phyloP scores from a whole-genome alignment of 1,139 yeast genomes.

The Sugiyamaella pinicola region DNA sequence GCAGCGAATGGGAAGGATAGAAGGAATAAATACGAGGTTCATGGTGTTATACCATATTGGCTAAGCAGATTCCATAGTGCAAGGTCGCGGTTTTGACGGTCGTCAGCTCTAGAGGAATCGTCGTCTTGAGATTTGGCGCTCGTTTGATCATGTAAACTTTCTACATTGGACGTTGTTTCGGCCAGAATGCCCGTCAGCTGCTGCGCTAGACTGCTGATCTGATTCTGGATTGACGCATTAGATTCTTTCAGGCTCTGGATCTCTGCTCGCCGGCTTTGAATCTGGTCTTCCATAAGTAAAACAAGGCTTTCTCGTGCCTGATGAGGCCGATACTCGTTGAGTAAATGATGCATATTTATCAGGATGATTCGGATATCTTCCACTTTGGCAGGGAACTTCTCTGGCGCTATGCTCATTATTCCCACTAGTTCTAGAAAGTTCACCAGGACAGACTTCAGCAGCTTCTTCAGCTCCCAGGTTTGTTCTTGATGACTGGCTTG shows the following conservation, averaged over 20 bases:
- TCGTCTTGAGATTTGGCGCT: conserved; percentile 32
- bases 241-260: conserved; percentile 33
- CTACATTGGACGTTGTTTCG: conserved; percentile 14
- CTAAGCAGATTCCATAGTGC: conserved; percentile 8
- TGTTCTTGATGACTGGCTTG: conserved; percentile 44
- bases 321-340: conserved; percentile 86
- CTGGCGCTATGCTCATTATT: conserved; percentile 67
- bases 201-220: conserved; percentile 32
- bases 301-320: conserved; percentile 83
- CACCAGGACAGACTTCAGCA: conserved; percentile 66
- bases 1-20: background rate
- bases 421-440: conserved; percentile 77
- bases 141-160: background rate
- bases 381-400: conserved; percentile 61
- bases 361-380: conserved; percentile 74
- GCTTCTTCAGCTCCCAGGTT: conserved; percentile 65
- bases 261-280: conserved; percentile 31
- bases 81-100: conserved; percentile 10
- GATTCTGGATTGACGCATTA: conserved; percentile 33
- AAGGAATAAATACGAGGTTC: background rate
- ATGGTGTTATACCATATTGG: background rate
- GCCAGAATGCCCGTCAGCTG: conserved; percentile 25
- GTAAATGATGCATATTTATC: conserved; percentile 78
- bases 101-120: conserved; percentile 24
- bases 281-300: conserved; percentile 60